A percentile compares a stretch with the other conserved stretches of the same genome.
Evolutionary conservation across 2,329 filamentous ascomycete species (phyloP).

Genomic region (Fusarium brevicatenulatum): DNA sequence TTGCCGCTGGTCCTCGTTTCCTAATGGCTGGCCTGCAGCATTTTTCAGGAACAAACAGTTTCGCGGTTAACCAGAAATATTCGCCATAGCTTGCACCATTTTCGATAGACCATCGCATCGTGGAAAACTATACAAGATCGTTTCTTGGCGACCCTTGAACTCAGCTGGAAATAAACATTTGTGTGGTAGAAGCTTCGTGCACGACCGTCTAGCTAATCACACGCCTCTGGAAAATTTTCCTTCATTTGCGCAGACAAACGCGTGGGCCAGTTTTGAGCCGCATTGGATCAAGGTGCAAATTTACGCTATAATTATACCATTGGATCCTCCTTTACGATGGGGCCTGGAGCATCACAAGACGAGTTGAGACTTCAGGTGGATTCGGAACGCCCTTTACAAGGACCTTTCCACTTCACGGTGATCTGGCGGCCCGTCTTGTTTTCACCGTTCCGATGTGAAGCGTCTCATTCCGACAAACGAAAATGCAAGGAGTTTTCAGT

Average conservation of each 20-base stretch:
- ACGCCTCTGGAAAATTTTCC: slow-evolving; percentile 25
- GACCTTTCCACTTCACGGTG: slow-evolving; percentile 31
- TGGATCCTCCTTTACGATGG: slow-evolving; percentile 36
- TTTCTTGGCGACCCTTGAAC: slow-evolving; percentile 25
- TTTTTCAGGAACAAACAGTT: neutral
- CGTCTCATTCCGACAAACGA: slow-evolving; percentile 30
- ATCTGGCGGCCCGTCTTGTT: slow-evolving; percentile 20
- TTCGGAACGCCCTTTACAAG: slow-evolving; percentile 20
- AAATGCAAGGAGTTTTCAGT: slow-evolving; percentile 14
- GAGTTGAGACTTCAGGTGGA: slow-evolving; percentile 35
- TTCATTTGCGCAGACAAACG: slow-evolving; percentile 8
- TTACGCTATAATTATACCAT: slow-evolving; percentile 46
- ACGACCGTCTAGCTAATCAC: slow-evolving; percentile 14
- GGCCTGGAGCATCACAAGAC: slow-evolving; percentile 39
- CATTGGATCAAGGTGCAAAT: slow-evolving; percentile 38
- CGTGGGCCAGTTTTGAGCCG: slow-evolving; percentile 39
- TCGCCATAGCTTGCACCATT: slow-evolving; percentile 31
- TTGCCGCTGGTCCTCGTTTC: slow-evolving; percentile 4
- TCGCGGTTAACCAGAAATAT: neutral
- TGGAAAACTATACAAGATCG: neutral
- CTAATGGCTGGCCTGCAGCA: slow-evolving; percentile 2
- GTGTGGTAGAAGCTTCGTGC: slow-evolving; percentile 8
- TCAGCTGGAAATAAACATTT: slow-evolving; percentile 7
- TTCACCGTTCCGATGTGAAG: slow-evolving; percentile 28
- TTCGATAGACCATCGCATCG: slow-evolving; percentile 6